phyloP scores from a whole-genome alignment of 1,284 basidiomycete genomes.

The Boletus hoseneyae region DNA sequence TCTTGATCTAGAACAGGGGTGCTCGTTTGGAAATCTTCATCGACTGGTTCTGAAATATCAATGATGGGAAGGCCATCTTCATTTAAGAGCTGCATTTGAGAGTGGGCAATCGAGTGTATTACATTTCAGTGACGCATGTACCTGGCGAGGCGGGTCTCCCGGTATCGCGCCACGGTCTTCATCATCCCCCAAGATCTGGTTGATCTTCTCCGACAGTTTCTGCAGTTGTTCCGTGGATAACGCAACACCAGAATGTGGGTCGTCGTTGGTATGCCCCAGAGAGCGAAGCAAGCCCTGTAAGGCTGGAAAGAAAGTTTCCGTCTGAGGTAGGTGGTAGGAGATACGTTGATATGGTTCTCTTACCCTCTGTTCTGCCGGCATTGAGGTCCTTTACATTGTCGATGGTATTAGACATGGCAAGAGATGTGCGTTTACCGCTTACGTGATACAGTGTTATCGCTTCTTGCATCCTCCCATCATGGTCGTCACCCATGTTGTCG shows the following conservation, averaged over 20 bases:
- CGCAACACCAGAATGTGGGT: conserved; percentile 30
- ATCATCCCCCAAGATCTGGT: conserved; percentile 55
- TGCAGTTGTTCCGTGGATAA: conserved; percentile 48
- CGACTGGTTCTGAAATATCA: conserved; percentile 65
- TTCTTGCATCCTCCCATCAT: conserved; percentile 34
- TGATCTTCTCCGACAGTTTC: conserved; percentile 57
- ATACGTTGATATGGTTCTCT: conserved; percentile 1
- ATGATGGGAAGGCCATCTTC: conserved; percentile 77
- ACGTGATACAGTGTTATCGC: conserved; percentile 17
- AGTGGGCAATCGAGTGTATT: conserved; percentile 17
- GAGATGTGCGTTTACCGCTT: conserved; percentile 8
- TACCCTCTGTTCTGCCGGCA: conserved; percentile 25
- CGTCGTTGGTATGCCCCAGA: conserved; percentile 37
- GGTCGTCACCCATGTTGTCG: conserved; percentile 51
- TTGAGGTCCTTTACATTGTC: conserved; percentile 20
- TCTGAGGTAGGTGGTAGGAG: conserved; percentile 9
- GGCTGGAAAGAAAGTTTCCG: conserved; percentile 33
- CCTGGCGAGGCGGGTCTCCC: conserved; percentile 59
- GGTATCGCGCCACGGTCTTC: conserved; percentile 35
- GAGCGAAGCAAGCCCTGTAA: conserved; percentile 52
- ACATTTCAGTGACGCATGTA: conserved; percentile 35
- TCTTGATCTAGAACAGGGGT: conserved; percentile 38
- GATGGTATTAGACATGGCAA: conserved; percentile 21
- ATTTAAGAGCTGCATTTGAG: conserved; percentile 51
- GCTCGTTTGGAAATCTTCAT: conserved; percentile 19